These are phyloP conservation scores for Aspergillus puulaauensis DNA, from an alignment of 2,329 filamentous ascomycete genomes.

Conservation along the genomic window DNA sequence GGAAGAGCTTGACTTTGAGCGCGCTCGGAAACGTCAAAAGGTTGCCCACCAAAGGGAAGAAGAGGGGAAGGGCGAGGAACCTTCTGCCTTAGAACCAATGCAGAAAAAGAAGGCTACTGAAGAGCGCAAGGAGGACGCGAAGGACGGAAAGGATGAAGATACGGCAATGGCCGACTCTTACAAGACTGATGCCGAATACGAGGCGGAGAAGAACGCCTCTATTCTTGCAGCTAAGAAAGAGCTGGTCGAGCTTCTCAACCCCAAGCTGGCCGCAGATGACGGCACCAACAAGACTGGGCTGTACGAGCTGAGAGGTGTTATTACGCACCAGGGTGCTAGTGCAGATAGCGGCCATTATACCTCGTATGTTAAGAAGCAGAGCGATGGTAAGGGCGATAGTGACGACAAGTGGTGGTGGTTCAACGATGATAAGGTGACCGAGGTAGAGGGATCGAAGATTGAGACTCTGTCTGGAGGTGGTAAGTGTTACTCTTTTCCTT, in stretches of 20 bases:
- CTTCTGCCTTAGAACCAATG: constrained; percentile 38
- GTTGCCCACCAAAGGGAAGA: constrained; percentile 58
- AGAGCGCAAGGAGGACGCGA: constrained; percentile 52
- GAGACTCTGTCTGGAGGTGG: constrained; percentile 86
- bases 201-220: constrained; percentile 75
- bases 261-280: constrained; percentile 71
- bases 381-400: constrained; percentile 68
- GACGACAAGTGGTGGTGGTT: constrained; percentile 99
- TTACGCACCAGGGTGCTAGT: constrained; percentile 94
- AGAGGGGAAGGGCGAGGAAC: constrained; percentile 45
- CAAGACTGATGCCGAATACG: constrained; percentile 93
- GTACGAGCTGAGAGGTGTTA: constrained; percentile 89
- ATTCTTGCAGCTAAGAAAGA: constrained; percentile 85
- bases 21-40: constrained; percentile 89
- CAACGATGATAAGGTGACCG: constrained; percentile 95
- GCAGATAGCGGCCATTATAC: constrained; percentile 99
- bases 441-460: constrained; percentile 89
- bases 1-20: constrained; percentile 90
- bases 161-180: constrained; percentile 71
- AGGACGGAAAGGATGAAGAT: constrained; percentile 63
- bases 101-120: constrained; percentile 50
- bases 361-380: constrained; percentile 92
- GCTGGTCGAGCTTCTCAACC: constrained; percentile 73
- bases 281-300: constrained; percentile 90
- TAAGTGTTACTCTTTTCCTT: constrained; percentile 36